Conservation (phyloP, 2,329 filamentous ascomycete genomes). For the Talaromyces sp. region DNA sequence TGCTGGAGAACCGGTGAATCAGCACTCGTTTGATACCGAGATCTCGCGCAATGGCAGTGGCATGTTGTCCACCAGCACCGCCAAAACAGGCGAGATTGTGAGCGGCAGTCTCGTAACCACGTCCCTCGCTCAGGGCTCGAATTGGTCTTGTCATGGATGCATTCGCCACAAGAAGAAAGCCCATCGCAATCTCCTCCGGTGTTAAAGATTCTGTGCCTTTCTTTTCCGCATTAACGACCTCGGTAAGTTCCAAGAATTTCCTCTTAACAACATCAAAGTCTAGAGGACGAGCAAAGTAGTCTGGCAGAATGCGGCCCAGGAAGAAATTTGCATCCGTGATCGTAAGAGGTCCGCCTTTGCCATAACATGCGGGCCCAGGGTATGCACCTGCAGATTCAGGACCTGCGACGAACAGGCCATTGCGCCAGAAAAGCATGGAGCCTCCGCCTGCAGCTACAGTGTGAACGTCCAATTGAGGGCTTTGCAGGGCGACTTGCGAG, state of each 20-base stretch:
- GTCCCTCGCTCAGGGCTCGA: conserved; percentile 26
- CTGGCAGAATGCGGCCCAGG: conserved; percentile 75
- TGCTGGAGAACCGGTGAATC: conserved; percentile 43
- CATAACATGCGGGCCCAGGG: conserved; percentile 85
- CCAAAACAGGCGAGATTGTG: conserved; percentile 33
- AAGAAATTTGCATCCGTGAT: conserved; percentile 93
- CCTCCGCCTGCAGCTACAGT: conserved; percentile 83
- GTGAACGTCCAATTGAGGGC: conserved; percentile 86
- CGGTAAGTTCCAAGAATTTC: conserved; percentile 44
- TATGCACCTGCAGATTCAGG: conserved; percentile 87
- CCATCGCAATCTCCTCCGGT: conserved; percentile 25
- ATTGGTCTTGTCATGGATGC: conserved; percentile 26
- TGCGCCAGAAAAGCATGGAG: conserved; percentile 69
- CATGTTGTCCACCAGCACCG: conserved; percentile 40
- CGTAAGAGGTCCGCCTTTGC: conserved; percentile 82
- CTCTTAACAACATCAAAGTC: conserved; percentile 41
- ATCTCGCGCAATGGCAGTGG: conserved; percentile 41
- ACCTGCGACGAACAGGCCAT: conserved; percentile 83
- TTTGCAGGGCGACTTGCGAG: conserved; percentile 87
- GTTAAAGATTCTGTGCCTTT: conserved; percentile 28
- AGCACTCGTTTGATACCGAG: conserved; percentile 43
- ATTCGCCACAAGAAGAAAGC: conserved; percentile 26
- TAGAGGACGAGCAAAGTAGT: conserved; percentile 56
- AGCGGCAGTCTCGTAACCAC: conserved; percentile 26
- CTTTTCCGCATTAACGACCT: conserved; percentile 40